Evolutionary conservation across 495 filamentous ascomycete species (phyloP), one percentile per base, ranked within the genome.

Genomic region (Hypoxylon trugodes): DNA sequence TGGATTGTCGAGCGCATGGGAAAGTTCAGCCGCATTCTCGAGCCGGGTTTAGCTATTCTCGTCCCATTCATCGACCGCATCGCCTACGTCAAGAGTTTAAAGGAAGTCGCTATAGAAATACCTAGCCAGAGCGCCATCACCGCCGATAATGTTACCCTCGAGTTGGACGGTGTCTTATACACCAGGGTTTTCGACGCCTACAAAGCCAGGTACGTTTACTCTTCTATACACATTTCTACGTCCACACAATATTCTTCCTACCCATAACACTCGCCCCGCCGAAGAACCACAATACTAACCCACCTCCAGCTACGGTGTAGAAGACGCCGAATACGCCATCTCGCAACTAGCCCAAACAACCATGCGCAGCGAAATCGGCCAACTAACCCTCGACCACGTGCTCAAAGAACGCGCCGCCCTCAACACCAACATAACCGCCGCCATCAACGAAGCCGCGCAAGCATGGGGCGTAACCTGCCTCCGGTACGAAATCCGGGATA

Each of bases 1-100:
- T 98, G 96, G 96, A 92, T 98, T 57, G 95, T 98, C 33, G 96
- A 98, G 79, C 91, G 95, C 61, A 98, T 98, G 95, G 95, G 95
- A 43, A 94, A 93, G 73, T 98, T 95, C 81, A 86, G 91, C 77
- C 84, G 92, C 19, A 97, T 98, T 63, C 77, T 98, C 45, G 84
- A 97, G 61, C 95, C 95, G 0, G 95, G 95, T 51, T 78, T 98
- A 33, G 92, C 96, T 4, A 85, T 98, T 65, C 77, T 98, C 61
- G 82, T 95, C 25, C 95, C 95, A 0, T 91, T 98, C 66, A 65
- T 98, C 72, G 95, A 98, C 73, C 91, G 93, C 42, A 97, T 98
- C 72, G 89, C 95, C 61, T 98, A 98, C 73, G 96, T 98, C 56
- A 97, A 96, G 83, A 93, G 89, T 64, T 80, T 98, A 76, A 98